Base-by-base conservation (phyloP, 805 yeast genomes). In the Lipomyces anomalus region DNA sequence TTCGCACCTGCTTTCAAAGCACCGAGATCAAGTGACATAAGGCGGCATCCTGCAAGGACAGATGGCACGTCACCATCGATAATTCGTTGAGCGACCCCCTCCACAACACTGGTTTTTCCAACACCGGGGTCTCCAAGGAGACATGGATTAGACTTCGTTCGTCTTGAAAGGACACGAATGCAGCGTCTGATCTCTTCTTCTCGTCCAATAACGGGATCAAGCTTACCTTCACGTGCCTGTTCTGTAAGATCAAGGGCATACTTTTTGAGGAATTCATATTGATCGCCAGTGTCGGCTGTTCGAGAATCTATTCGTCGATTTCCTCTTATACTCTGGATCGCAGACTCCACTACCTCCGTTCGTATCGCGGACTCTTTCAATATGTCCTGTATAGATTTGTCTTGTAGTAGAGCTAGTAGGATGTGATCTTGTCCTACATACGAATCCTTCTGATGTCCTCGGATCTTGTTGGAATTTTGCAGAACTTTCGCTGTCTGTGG, bases 41-140 rank as follows among this genome's bases (percentile, higher is more conserved):
- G 72, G 53, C 82, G 80, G 53, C 95, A 80, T 47, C 79, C 79
- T 50, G 84, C 84, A 55, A 92, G 72, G 52, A 90, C 86, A 22
- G 80, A 76, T 35, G 98, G 98, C 13, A 92, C 95, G 67, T 92
- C 98, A 53, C 85, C 85, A 61, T 92, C 97, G 49, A 92, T 80
- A 53, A 92, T 87, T 69, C 98, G 77, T 68, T 90, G 97, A 9
- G 98, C 97, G 46, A 92, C 97, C 60, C 97, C 98, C 70, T 92
- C 98, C 42, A 92, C 95, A 58, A 92, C 90, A 24, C 95, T 85
- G 32, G 98, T 92, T 70, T 92, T 92, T 74, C 98, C 98, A 43
- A 92, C 97, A 79, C 98, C 98, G 35, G 98, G 96, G 61, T 92
- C 98, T 74, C 98, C 98, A 60, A 92, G 88, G 49, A 92, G 70